Percentiles rank a stretch among this genome's conserved stretches.
Evolutionary conservation across 305 asterid genomes (phyloP).

Genomic region (Caryopteris hybrid): DNA sequence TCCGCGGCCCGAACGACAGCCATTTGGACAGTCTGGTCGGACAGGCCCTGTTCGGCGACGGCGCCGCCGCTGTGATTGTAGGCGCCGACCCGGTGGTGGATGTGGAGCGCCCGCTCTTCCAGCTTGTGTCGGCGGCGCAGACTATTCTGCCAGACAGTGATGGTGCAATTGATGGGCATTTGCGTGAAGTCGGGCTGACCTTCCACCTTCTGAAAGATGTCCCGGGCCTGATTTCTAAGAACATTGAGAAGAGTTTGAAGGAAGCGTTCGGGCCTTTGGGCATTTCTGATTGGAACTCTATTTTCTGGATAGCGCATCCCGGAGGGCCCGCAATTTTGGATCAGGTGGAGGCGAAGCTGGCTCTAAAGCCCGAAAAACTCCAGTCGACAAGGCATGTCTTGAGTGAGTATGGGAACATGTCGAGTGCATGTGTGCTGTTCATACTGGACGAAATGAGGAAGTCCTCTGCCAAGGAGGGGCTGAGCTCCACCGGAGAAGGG

Average conservation of each 20-base stretch:
- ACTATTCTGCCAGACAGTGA: conserved; percentile 52
- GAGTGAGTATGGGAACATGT: conserved; percentile 68
- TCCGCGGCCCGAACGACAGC: conserved; percentile 51
- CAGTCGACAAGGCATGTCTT: conserved; percentile 50
- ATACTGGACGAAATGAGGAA: conserved; percentile 69
- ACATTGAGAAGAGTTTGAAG: conserved; percentile 47
- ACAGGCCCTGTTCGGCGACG: conserved; percentile 64
- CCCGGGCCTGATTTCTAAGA: conserved; percentile 46
- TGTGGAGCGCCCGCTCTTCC: conserved; percentile 44
- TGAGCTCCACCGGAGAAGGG: conserved; percentile 62
- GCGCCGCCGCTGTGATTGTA: conserved; percentile 56
- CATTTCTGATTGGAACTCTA: conserved; percentile 53
- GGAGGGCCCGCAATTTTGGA: conserved; percentile 72
- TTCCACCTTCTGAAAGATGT: conserved; percentile 58
- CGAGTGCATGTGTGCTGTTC: conserved; percentile 67
- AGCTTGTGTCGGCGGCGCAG: conserved; percentile 51
- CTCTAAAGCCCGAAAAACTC: conserved; percentile 42
- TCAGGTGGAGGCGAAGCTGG: conserved; percentile 47
- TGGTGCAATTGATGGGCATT: conserved; percentile 58
- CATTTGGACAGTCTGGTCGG: conserved; percentile 56
- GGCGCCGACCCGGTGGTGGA: conserved; percentile 46
- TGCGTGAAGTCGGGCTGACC: conserved; percentile 56
- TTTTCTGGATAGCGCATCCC: conserved; percentile 67
- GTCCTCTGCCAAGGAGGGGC: conserved; percentile 51
- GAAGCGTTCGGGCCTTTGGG: conserved; percentile 58